Evolutionary conservation across 1,284 basidiomycete species (phyloP), one percentile per base, ranked within the genome.

Genomic region (Ustanciosporium gigantosporum): DNA sequence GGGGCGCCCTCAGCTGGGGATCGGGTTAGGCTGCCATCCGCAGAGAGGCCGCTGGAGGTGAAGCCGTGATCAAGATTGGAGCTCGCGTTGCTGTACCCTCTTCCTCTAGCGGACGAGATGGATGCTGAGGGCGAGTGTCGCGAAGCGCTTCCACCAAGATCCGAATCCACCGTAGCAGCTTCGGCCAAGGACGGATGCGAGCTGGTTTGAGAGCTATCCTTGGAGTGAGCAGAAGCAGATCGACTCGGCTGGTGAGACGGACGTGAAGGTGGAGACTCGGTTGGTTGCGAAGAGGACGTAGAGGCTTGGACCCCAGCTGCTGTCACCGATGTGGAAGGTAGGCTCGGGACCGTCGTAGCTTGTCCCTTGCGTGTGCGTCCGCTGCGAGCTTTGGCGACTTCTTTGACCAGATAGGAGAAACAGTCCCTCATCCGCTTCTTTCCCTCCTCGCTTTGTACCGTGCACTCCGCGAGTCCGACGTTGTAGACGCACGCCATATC

Each of bases 381-480:
- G 8, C 50, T 51, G 24, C 71, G 48, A 16, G 55, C 49, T 51
- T 74, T 74, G 25, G 69, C 71, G n/a, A 74, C 71, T 24, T 72
- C 71, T 34, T 72, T 72, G 36, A 74, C 70, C 16, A 73, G 45
- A 34, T 72, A 74, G 2, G 68, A 70, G 43, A 74, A 74, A 43
- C 70, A 73, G 41, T 74, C 70, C 25, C 68, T 56, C 72, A 74
- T 73, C n/a, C 72, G 41, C 58, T 70, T 72, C 44, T 68, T 70
- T 40, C 72, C 70, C 38, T 74, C 72, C 31, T 74, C 72, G 50
- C 68, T 71, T 31, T 66, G 46, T 3, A 67, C 59, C 20, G 65
- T 74, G 46, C 72, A 74, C 41, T 74, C 72, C 9, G 72, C 70
- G 17, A 74, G 58, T 13, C 72, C 72, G 23, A 73, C 72, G 22